Base-by-base conservation (phyloP, 768 basidiomycete genomes). In the Agrocybe chaxingu region DNA sequence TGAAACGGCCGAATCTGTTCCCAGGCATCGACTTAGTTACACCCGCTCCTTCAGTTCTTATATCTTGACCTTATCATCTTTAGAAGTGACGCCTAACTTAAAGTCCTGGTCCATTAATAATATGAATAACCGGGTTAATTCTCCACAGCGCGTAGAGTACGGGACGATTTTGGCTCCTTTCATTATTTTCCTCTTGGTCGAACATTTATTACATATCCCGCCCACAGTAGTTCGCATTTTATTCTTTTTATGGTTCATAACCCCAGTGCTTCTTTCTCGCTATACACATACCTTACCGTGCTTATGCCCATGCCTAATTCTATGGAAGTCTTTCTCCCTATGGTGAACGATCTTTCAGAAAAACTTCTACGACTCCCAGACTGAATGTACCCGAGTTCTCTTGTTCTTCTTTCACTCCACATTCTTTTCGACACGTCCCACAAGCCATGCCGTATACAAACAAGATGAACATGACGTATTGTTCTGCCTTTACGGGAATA, bases 1-100 rank as follows among this genome's bases (percentile, higher is more conserved):
- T 79, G 68, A 77, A 69, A 34, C 37, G 34, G 43, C 48, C 48
- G 41, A 50, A 52, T 54, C 55, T 51, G 50, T 59, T 62, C 65
- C 65, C 58, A 59, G 56, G 48, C 56, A 61, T 63, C 50, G 43
- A 57, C 64, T 57, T 72, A 62, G 68, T 66, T 71, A 76, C 70
- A 68, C 51, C 70, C 70, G 69, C 67, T 68, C 66, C 45, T 67
- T 71, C 60, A 47, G 57, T 70, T 69, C 65, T 67, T 66, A 59
- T 61, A 65, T 67, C 67, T 70, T 71, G 67, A 64, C 65, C 66
- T 58, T 62, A 67, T 68, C 66, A 61, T 66, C 61, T 60, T 55
- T 70, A 69, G 69, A 70, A 64, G 62, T 36, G 45, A 18, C 47
- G 48, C 42, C 48, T 62, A 59, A 62, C 50, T 60, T 58, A 57